Evolutionary conservation across 441 rosid species (phyloP), one percentile per base, ranked within the genome.

Genomic region (Aquilaria agallochum): DNA sequence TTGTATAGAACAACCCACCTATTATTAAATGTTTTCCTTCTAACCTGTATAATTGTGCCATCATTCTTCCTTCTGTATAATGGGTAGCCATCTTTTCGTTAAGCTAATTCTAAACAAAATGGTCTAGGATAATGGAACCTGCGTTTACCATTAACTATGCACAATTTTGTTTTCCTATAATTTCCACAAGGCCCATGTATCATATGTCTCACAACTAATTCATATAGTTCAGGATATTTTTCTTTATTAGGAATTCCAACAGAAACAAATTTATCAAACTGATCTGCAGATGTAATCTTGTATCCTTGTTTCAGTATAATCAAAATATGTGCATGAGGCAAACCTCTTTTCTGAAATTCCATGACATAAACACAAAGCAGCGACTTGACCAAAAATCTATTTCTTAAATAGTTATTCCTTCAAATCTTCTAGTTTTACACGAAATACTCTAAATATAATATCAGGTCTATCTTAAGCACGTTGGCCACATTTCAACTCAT

Each of bases 141-240:
- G 1, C 40, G 1, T 34, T 34, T 3, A 34, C 40, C 6, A 6
- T 34, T 34, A 34, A 34, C 6, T 34, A 20, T 20, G 27, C 27
- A 20, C 27, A 34, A 53, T 53, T 27, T 11, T 5, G 2, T 53
- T 4, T 0, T 9, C 8, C 34, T 14, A 3, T 27, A 30, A 3
- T 27, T 53, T 56, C 59, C 61, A 44, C 27, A 60, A 14, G 3
- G 5, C 8, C 30, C 40, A 33, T 36, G 68, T 34, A 56, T 64
- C 68, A 44, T 42, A 48, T 49, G n/a, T 3, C 36, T 10, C 1
- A 8, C 53, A 14, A 52, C 50, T 14, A 12, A 11, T 40, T 58
- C n/a, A 45, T 32, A 6, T 3, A 59, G 12, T 13, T 46, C 2
- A 11, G 11, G 53, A 59, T 46, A 45, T 3, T 2, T 2, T 9